Conservation (phyloP, 805 yeast species). For the Sungouiella thailandica region DNA sequence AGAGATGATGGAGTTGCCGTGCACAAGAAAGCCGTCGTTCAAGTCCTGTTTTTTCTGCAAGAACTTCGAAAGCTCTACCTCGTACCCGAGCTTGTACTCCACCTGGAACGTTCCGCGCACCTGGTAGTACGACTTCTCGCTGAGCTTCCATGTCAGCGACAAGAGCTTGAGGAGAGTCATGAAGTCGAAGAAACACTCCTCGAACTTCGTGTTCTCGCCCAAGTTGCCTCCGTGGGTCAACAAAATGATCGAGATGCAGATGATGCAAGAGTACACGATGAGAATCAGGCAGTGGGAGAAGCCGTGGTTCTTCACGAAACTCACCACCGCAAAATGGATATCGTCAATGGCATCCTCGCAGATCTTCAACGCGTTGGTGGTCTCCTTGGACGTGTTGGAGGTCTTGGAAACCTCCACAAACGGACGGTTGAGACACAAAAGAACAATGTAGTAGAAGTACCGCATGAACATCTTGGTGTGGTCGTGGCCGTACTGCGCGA, state of each 20-base stretch:
- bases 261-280: slow-evolving; percentile 10
- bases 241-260: slow-evolving; percentile 7
- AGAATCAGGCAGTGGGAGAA: slow-evolving; percentile 7
- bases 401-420: slow-evolving; percentile 5
- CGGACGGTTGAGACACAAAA: slow-evolving; percentile 11
- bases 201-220: neutral
- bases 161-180: slow-evolving; percentile 8
- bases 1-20: neutral
- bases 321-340: slow-evolving; percentile 3
- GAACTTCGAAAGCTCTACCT: slow-evolving; percentile 1
- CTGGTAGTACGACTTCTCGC: slow-evolving; percentile 7
- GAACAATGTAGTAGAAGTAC: slow-evolving; percentile 10
- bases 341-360: slow-evolving; percentile 5
- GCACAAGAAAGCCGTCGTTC: neutral
- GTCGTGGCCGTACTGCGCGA: slow-evolving; percentile 6
- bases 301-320: slow-evolving; percentile 8
- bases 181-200: slow-evolving; percentile 7
- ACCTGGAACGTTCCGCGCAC: slow-evolving; percentile 5
- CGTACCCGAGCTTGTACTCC: slow-evolving; percentile 4
- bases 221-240: slow-evolving; percentile 1
- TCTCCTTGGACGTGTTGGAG: neutral
- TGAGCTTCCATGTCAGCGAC: slow-evolving; percentile 9
- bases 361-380: slow-evolving; percentile 1
- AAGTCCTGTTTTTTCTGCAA: neutral
- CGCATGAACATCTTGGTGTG: slow-evolving; percentile 10